Evolutionary conservation across 2,329 filamentous ascomycete species (phyloP).

Genomic region (Fusarium brachygibbosum): DNA sequence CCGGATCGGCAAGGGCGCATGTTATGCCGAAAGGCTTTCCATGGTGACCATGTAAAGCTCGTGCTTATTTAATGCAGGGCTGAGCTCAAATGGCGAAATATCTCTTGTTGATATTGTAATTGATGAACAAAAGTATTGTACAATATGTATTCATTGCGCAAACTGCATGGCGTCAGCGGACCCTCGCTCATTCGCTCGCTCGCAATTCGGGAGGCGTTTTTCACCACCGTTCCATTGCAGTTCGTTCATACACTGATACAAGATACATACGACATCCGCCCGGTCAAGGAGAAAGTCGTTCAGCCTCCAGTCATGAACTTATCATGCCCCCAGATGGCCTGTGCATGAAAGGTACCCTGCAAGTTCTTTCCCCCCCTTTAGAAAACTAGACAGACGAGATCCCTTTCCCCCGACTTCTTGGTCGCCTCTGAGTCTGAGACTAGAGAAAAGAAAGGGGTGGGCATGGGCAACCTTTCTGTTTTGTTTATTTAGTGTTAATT

Average conservation of each 20-base stretch:
- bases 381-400: conserved; percentile 22
- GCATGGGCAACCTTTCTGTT: conserved; percentile 13
- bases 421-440: conserved; percentile 3
- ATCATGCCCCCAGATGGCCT: conserved; percentile 11
- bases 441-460: conserved; percentile 16
- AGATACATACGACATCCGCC: not conserved
- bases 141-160: not conserved
- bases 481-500: conserved; percentile 2
- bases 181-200: conserved; percentile 38
- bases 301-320: conserved; percentile 12
- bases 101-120: conserved; percentile 18
- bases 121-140: not conserved
- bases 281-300: conserved; percentile 10
- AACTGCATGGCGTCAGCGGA: conserved; percentile 43
- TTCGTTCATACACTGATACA: not conserved
- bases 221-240: not conserved
- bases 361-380: conserved; percentile 24
- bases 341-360: conserved; percentile 16
- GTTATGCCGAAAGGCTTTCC: not conserved
- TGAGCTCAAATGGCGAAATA: conserved; percentile 40
- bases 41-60: conserved; percentile 18
- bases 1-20: conserved; percentile 16
- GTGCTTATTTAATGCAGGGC: conserved; percentile 4
- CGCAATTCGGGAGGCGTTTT: conserved; percentile 30
- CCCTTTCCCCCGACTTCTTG: conserved; percentile 22